Conservation (phyloP, 345 rosid genomes). For the Gossypium sturtianum region DNA sequence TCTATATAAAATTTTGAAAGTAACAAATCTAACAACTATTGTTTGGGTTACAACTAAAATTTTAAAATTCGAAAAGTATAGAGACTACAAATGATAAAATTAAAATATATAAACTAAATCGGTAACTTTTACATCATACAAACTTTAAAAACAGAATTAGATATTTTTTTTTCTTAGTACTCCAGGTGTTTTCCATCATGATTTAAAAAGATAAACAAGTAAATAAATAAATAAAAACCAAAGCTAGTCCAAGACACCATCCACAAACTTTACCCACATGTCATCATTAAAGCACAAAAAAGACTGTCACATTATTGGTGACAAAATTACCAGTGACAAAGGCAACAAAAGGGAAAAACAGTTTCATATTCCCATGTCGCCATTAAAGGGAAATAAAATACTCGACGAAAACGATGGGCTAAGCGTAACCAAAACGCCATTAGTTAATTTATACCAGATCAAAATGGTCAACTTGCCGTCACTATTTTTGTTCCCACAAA, state of each 20-base stretch:
- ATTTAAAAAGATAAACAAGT: neutral
- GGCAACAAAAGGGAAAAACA: neutral
- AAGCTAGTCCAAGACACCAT: neutral
- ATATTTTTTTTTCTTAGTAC: neutral
- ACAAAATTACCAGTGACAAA: neutral
- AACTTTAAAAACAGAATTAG: too few relatives aligned
- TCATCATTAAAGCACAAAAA: neutral
- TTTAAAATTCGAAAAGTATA: too few relatives aligned
- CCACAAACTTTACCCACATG: neutral
- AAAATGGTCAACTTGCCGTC: conserved; percentile 23
- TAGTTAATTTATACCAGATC: neutral
- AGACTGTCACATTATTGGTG: neutral
- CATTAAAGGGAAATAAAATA: conserved; percentile 7
- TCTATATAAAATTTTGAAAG: too few relatives aligned
- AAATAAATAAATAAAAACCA: neutral
- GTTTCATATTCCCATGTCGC: conserved; percentile 22
- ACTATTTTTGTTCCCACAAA: conserved; percentile 16
- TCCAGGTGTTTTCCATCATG: neutral
- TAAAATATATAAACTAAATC: too few relatives aligned
- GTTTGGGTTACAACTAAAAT: too few relatives aligned
- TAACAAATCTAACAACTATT: too few relatives aligned
- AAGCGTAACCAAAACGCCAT: conserved; percentile 28
- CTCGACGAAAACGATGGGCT: conserved; percentile 21
- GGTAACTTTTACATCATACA: too few relatives aligned
- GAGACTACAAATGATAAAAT: too few relatives aligned